Evolutionary conservation across 345 rosid genomes (phyloP).

Genomic region (Sapria himalayana): DNA sequence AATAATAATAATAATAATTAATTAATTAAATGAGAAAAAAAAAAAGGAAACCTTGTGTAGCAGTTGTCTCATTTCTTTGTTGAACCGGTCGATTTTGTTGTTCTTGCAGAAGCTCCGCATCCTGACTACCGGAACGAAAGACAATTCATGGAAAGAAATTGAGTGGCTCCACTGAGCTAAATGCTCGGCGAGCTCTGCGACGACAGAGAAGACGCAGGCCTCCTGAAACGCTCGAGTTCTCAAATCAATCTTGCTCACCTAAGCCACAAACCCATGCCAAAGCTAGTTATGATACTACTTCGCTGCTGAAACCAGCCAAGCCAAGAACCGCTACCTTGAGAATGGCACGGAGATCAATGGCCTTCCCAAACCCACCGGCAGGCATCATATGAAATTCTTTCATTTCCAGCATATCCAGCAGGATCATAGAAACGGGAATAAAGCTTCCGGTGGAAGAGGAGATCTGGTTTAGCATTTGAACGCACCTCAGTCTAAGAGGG

Average conservation of each 20-base stretch:
- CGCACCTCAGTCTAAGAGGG: slow-evolving; percentile 81
- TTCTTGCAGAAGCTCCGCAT: slow-evolving; percentile 56
- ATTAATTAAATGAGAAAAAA: too few species aligned
- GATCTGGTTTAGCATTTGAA: slow-evolving; percentile 76
- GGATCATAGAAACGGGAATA: slow-evolving; percentile 78
- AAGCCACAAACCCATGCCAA: neutral
- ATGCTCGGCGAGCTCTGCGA: slow-evolving; percentile 81
- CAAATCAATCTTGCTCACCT: slow-evolving; percentile 60
- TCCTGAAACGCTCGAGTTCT: slow-evolving; percentile 92
- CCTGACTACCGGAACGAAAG: slow-evolving; percentile 56
- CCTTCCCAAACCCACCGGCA: slow-evolving; percentile 75
- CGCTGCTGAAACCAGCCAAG: too few species aligned
- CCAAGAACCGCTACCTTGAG: slow-evolving; percentile 80
- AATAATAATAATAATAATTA: too few species aligned
- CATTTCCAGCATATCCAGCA: slow-evolving; percentile 94
- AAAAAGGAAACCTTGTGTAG: slow-evolving; percentile 53
- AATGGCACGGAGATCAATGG: slow-evolving; percentile 49
- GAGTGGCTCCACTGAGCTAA: slow-evolving; percentile 83
- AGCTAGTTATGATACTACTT: too few species aligned
- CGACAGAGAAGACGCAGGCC: slow-evolving; percentile 66
- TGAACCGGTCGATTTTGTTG: slow-evolving; percentile 71
- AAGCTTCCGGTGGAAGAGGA: slow-evolving; percentile 56
- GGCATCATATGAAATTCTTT: slow-evolving; percentile 72
- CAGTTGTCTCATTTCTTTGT: slow-evolving; percentile 73
- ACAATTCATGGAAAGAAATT: slow-evolving; percentile 62